phyloP scores from a whole-genome alignment of 2,329 filamentous ascomycete species.

The Lecanicillium sp. region DNA sequence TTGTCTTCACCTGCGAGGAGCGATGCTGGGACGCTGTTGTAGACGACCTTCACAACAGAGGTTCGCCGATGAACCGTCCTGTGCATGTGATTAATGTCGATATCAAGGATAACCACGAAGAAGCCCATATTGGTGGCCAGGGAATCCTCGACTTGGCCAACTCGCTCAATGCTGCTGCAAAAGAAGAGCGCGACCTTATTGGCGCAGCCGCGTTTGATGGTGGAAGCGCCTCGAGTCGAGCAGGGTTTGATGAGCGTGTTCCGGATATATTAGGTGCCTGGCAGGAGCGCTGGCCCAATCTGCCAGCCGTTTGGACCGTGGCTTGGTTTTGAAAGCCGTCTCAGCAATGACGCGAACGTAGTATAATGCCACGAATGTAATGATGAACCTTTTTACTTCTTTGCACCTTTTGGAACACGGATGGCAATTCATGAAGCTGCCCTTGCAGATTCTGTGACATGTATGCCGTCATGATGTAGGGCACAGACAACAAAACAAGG shows the following conservation, averaged over 20 bases:
- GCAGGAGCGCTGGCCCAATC: conserved; percentile 89
- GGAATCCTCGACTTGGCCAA: conserved; percentile 90
- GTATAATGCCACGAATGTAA: not conserved
- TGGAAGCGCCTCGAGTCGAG: conserved; percentile 56
- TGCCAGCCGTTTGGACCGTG: conserved; percentile 89
- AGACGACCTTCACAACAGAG: conserved; percentile 82
- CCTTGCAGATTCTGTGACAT: not conserved
- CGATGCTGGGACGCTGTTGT: conserved; percentile 97
- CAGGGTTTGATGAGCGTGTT: conserved; percentile 84
- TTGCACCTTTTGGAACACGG: too few species aligned
- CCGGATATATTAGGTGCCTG: conserved; percentile 85
- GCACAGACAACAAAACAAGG: too few species aligned
- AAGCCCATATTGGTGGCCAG: conserved; percentile 80
- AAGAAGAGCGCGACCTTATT: conserved; percentile 61
- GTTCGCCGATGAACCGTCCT: conserved; percentile 77
- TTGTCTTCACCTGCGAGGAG: conserved; percentile 97
- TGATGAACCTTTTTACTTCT: not conserved
- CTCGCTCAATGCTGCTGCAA: conserved; percentile 71
- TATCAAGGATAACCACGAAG: conserved; percentile 97
- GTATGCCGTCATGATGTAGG: not conserved
- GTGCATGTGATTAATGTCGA: conserved; percentile 98
- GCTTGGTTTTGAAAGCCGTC: conserved; percentile 68
- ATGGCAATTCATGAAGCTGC: too few species aligned
- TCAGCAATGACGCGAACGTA: not conserved
- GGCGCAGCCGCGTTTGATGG: conserved; percentile 61